These are phyloP conservation scores for Pythium volutum DNA, from an alignment of 352 stramenopile species.

Conservation along the genomic window DNA sequence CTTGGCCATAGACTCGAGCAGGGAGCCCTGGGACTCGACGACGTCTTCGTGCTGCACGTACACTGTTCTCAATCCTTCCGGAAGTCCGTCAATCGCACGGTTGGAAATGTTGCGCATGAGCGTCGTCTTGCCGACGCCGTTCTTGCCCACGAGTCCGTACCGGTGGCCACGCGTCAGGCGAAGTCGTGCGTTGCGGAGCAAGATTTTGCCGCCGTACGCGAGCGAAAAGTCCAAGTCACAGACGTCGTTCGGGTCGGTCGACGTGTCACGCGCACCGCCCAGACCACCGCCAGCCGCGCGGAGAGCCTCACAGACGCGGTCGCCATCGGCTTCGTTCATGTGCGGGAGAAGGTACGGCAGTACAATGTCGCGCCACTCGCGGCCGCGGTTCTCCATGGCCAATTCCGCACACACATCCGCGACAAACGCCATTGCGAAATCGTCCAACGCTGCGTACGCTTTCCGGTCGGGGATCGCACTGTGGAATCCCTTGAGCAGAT, in stretches of 20 bases:
- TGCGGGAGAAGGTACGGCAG: constrained; percentile 53
- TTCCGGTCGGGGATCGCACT: constrained; percentile 43
- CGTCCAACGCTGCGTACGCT: constrained; percentile 42
- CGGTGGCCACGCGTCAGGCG: constrained; percentile 92
- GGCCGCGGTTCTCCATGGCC: constrained; percentile 49
- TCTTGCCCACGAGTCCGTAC: constrained; percentile 96
- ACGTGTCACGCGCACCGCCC: constrained; percentile 48
- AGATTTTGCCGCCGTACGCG: constrained; percentile 90
- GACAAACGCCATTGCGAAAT: constrained; percentile 60
- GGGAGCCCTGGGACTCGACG: constrained; percentile 77
- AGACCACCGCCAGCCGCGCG: constrained; percentile 50
- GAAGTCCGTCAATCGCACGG: constrained; percentile 90
- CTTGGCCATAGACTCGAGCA: constrained; percentile 63
- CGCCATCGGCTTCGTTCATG: constrained; percentile 50
- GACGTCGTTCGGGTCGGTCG: constrained; percentile 63
- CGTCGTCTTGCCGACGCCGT: constrained; percentile 97
- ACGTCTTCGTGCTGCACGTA: constrained; percentile 98
- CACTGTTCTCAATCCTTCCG: constrained; percentile 91
- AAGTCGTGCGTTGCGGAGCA: constrained; percentile 96
- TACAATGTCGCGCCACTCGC: constrained; percentile 51
- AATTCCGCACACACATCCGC: constrained; percentile 62
- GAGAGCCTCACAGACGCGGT: constrained; percentile 48
- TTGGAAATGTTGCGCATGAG: constrained; percentile 91
- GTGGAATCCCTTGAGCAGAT: constrained; percentile 44
- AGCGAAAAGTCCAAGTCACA: constrained; percentile 74